Conservation (phyloP, 768 basidiomycete genomes). For the Tulasnella sp. region DNA sequence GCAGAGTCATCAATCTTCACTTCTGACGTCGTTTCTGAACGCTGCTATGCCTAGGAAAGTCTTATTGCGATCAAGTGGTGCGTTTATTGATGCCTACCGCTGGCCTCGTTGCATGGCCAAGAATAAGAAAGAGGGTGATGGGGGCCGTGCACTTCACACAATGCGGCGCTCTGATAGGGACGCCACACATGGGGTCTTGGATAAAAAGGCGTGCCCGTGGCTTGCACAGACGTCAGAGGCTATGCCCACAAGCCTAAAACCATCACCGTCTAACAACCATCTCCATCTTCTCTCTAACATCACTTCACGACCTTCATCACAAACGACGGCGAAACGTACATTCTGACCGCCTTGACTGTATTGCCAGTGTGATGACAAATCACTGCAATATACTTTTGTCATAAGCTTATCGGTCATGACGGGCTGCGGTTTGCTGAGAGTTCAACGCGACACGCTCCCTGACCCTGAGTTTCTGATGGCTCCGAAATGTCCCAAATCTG, state of each 20-base stretch:
- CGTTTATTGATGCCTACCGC: not conserved
- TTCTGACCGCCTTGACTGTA: not conserved
- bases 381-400: not conserved
- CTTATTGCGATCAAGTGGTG: not conserved
- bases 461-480: not conserved
- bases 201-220: not conserved
- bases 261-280: too few relatives aligned
- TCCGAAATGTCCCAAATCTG: not conserved
- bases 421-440: not conserved
- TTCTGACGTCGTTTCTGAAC: not conserved
- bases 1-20: not conserved
- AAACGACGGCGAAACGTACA: not conserved
- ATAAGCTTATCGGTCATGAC: not conserved
- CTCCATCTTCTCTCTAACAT: not conserved
- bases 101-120: not conserved
- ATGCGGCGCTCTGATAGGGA: not conserved
- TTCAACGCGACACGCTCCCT: not conserved
- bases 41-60: not conserved
- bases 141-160: not conserved
- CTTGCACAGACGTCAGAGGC: not conserved
- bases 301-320: not conserved
- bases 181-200: not conserved
- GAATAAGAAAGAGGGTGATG: not conserved
- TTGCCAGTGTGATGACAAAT: not conserved
- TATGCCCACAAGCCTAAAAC: too few relatives aligned